Evolutionary conservation across 768 basidiomycete genomes (phyloP).

Genomic region (Mycena sanguinolenta): DNA sequence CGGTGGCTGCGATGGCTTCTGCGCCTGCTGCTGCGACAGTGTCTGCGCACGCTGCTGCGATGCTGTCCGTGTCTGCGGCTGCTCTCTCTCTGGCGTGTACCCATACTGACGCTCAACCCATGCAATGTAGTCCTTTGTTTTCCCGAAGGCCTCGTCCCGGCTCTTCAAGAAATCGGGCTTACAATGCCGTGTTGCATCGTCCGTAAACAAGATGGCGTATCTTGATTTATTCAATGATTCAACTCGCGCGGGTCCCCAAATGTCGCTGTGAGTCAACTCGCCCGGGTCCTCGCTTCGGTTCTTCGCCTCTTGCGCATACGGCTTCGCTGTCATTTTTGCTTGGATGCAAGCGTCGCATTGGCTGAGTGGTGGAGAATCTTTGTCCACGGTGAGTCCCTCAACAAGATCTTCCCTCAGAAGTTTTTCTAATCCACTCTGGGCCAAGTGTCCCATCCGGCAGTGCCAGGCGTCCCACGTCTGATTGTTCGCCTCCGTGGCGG

Average conservation of each 20-base stretch:
- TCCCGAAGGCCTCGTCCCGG: constrained; percentile 19
- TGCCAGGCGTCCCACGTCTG: constrained; percentile 32
- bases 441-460: constrained; percentile 26
- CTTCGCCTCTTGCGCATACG: constrained; percentile 26
- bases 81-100: constrained; percentile 2
- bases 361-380: constrained; percentile 18
- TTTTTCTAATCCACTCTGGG: constrained; percentile 17
- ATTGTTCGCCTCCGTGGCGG: constrained; percentile 19
- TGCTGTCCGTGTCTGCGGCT: constrained; percentile 6
- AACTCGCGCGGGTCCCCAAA: too few relatives aligned
- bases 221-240: too few relatives aligned
- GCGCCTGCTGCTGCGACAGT: constrained; percentile 14
- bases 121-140: constrained; percentile 21
- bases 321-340: constrained; percentile 27
- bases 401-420: constrained; percentile 16
- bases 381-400: constrained; percentile 21
- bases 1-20: constrained; percentile 12
- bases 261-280: too few relatives aligned
- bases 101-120: constrained; percentile 20
- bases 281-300: constrained; percentile 26
- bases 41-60: too few relatives aligned
- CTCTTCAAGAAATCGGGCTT: too few relatives aligned
- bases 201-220: too few relatives aligned
- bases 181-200: too few relatives aligned
- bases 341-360: constrained; percentile 30